Evolutionary conservation across 148 eudicot species (phyloP).

Genomic region (Cornus controversa): DNA sequence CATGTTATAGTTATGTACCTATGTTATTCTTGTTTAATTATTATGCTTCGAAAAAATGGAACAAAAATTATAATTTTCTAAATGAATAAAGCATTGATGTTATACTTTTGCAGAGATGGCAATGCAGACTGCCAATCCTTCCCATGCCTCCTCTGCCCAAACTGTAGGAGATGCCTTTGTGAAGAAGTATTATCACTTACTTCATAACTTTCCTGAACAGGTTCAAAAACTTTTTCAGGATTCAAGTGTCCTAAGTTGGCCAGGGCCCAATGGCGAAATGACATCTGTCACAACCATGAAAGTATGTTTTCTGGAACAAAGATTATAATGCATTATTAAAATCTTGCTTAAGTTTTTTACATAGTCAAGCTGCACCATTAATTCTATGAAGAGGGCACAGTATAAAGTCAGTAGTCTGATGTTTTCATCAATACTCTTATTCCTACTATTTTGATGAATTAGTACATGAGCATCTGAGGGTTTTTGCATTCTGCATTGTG

Average conservation of each 20-base stretch:
- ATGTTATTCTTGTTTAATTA: too few species aligned
- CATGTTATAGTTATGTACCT: too few species aligned
- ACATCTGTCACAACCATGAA: constrained; percentile 39
- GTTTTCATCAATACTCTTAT: neutral
- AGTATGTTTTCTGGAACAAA: constrained; percentile 32
- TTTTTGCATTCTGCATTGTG: too few species aligned
- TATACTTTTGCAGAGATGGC: constrained; percentile 50
- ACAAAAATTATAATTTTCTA: neutral
- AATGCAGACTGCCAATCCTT: constrained; percentile 16
- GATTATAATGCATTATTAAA: neutral
- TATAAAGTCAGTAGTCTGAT: neutral
- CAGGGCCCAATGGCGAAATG: constrained; percentile 38
- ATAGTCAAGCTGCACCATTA: neutral
- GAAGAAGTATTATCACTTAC: constrained; percentile 38
- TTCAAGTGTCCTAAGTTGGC: constrained; percentile 51
- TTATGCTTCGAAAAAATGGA: neutral
- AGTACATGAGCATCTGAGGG: too few species aligned
- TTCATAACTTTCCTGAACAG: constrained; percentile 38
- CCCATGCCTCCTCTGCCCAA: constrained; percentile 22
- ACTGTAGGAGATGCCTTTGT: constrained; percentile 55
- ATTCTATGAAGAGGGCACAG: neutral
- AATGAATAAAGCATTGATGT: neutral
- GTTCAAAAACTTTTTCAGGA: constrained; percentile 57
- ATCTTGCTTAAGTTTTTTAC: neutral
- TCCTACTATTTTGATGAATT: neutral